Evolutionary conservation across 2,329 filamentous ascomycete genomes (phyloP).

Genomic region (Fusarium nurragi): DNA sequence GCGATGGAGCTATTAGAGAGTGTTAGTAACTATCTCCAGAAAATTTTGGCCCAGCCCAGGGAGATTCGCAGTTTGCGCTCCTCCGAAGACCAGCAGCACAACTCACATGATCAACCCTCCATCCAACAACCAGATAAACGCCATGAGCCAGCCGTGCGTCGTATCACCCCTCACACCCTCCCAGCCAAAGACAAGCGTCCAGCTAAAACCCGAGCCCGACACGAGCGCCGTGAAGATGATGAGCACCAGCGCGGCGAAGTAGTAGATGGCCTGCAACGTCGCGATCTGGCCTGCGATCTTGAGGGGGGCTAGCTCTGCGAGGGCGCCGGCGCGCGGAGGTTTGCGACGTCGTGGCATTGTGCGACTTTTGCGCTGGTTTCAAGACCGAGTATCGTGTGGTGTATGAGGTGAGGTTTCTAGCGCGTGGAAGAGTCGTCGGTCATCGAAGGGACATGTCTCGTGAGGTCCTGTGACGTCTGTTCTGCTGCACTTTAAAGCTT

Average conservation of each 20-base stretch:
- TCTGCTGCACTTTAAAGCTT: neutral
- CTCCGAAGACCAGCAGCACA: neutral
- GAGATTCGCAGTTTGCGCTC: neutral
- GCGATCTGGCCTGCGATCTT: constrained; percentile 69
- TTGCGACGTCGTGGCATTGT: constrained; percentile 65
- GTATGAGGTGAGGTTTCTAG: neutral
- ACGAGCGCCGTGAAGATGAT: constrained; percentile 68
- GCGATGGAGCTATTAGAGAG: constrained; percentile 73
- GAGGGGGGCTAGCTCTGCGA: constrained; percentile 68
- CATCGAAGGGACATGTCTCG: constrained; percentile 39
- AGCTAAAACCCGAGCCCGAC: constrained; percentile 63
- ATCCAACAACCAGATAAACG: constrained; percentile 66
- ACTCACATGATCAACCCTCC: constrained; percentile 63
- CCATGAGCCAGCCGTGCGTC: constrained; percentile 68
- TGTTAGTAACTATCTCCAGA: constrained; percentile 13
- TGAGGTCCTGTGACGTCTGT: constrained; percentile 18
- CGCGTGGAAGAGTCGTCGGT: constrained; percentile 1
- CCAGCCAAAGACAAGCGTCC: constrained; percentile 68
- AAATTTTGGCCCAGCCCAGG: neutral
- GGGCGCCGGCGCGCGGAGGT: constrained; percentile 67
- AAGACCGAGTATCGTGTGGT: neutral
- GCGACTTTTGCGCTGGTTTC: neutral
- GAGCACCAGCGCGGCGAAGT: constrained; percentile 60
- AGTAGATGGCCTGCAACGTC: constrained; percentile 65
- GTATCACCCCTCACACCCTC: constrained; percentile 67